These are phyloP conservation scores for Coemansia asiatica DNA, from an alignment of 192 early-diverging fungal genomes.

Conservation along the genomic window DNA sequence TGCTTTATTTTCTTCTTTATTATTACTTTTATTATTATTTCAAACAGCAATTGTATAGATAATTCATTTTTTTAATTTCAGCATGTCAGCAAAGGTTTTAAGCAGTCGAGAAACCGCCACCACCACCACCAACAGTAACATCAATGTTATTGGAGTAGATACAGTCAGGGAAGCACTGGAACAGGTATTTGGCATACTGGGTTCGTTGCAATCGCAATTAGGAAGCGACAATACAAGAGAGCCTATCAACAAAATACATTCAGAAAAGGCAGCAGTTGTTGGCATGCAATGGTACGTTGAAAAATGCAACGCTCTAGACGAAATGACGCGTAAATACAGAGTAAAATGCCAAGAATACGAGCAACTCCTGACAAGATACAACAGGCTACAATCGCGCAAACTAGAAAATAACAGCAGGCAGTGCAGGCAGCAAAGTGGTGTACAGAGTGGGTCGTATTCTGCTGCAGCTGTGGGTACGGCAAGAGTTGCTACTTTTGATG, in stretches of 20 bases:
- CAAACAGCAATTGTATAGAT: too few species aligned
- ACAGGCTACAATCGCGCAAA: conserved; percentile 4
- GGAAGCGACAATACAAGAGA: neutral
- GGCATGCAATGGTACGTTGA: conserved; percentile 17
- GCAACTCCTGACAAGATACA: conserved; percentile 18
- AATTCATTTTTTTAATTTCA: neutral
- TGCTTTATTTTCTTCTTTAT: neutral
- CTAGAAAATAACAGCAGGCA: neutral
- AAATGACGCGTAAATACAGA: conserved; percentile 21
- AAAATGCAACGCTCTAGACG: conserved; percentile 42
- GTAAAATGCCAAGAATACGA: conserved; percentile 44
- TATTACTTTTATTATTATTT: conserved; percentile 2
- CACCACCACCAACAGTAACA: conserved; percentile 5
- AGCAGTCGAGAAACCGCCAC: too few species aligned
- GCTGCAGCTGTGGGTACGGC: neutral
- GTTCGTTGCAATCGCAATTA: conserved; percentile 21
- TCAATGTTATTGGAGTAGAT: conserved; percentile 17
- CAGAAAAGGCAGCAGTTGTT: neutral
- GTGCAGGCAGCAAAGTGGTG: neutral
- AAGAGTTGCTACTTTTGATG: conserved; percentile 32
- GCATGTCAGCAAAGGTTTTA: too few species aligned
- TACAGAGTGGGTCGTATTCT: neutral
- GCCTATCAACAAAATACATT: neutral
- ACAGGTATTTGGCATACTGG: conserved; percentile 38
- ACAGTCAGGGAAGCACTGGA: conserved; percentile 24